Conservation (phyloP, 164 flowering plant species). For the Magnolia officinalis region DNA sequence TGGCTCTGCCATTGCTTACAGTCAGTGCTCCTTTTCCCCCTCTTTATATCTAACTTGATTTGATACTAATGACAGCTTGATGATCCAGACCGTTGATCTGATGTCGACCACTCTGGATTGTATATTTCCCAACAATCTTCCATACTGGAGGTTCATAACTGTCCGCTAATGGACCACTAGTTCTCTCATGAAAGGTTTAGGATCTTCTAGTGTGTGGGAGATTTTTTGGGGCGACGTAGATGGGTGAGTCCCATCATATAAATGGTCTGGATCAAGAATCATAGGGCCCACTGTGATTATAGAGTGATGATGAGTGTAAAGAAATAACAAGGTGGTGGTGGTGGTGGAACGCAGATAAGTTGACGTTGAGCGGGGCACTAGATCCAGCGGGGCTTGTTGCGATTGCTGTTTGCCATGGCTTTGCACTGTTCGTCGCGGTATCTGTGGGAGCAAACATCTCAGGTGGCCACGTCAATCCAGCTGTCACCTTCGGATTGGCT, state of each 20-base stretch:
- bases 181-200: no score
- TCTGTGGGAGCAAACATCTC: constrained; percentile 83
- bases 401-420: constrained; percentile 70
- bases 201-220: no score
- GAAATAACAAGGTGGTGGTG: not conserved
- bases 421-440: constrained; percentile 82
- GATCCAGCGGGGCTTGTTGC: constrained; percentile 79
- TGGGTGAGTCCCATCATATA: no score
- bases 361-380: constrained; percentile 62
- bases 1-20: constrained; percentile 80
- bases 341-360: constrained; percentile 45
- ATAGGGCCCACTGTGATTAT: not conserved
- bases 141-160: no score
- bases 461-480: constrained; percentile 93
- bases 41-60: no score
- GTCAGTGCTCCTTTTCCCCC: constrained; percentile 24
- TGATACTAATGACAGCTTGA: no score
- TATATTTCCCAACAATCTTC: no score
- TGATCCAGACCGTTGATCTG: no score
- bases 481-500: constrained; percentile 89
- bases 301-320: not conserved
- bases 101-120: no score
- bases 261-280: no score
- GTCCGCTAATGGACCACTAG: no score
- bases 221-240: no score